Base-by-base conservation (phyloP, 2,329 filamentous ascomycete species). In the Fusarium compactum region DNA sequence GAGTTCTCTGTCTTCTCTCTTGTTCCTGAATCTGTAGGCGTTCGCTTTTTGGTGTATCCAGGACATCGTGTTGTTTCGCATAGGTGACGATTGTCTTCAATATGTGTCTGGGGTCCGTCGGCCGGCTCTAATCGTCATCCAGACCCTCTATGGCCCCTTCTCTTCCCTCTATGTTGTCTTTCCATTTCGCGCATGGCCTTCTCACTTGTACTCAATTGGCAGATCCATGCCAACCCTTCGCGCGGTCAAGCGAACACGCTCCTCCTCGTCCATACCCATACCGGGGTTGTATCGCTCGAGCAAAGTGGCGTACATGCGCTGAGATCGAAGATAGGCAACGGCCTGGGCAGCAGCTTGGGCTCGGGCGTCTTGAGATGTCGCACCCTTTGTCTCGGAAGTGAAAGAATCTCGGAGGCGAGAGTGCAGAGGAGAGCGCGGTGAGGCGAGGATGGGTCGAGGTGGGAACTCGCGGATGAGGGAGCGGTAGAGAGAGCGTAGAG, bases 241-340 rank as follows among this genome's bases (percentile, higher is more conserved):
- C 11, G 96, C 96, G 57, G 92, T 92, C 83, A 98, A 83, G 62
- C 93, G 84, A 44, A 98, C 90, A 65, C 93, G 86, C 83, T 98
- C 95, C 81, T 97, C 90, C 78, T 90, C 91, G 71, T 92, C 89
- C 91, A 97, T 93, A 72, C 89, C 88, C 89, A 97, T 93, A 20
- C 95, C 94, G 0, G 94, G 94, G 80, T 98, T 98, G 82, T 99
- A 98, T 74, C 95, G 87, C 82, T 98, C 95, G 40, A 98, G 80
- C 45, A 98, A 83, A 18, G 89, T 91, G 27, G 89, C 87, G 79
- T 98, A 98, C 78, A 89, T 88, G 55, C 95, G 86, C 84, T 99
- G 96, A n/a, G 95, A 91, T 74, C 89, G 89, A 22, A 96, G 86
- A 78, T 97, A 98, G 61, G 89, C 87, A 27, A 94, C 81, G 72